Percentiles rank a stretch among this genome's conserved stretches.
Evolutionary conservation across 2,329 filamentous ascomycete genomes (phyloP).

Genomic region (Paecilomyces sp.): DNA sequence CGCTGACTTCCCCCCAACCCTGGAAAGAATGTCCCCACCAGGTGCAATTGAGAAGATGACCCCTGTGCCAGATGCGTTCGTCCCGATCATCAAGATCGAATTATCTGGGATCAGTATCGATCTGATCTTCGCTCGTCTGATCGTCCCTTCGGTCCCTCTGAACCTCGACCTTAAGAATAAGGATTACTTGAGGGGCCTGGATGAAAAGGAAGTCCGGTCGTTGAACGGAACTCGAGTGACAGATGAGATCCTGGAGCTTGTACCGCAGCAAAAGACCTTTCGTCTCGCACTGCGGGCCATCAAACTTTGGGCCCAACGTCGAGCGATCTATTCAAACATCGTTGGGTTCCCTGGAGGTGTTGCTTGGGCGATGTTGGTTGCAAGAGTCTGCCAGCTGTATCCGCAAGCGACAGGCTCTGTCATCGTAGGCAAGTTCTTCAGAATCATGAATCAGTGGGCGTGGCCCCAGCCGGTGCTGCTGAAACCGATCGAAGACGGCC

Average conservation of each 20-base stretch:
- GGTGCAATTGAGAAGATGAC: constrained; percentile 80
- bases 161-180: constrained; percentile 75
- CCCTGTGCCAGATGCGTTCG: constrained; percentile 80
- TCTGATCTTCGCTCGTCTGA: constrained; percentile 76
- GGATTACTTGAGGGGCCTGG: constrained; percentile 73
- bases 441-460: constrained; percentile 81
- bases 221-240: constrained; percentile 93
- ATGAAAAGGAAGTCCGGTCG: constrained; percentile 79
- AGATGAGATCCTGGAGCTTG: constrained; percentile 80
- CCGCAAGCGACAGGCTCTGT: constrained; percentile 84
- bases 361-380: constrained; percentile 96
- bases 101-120: constrained; percentile 89
- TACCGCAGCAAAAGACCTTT: constrained; percentile 86
- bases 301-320: constrained; percentile 91
- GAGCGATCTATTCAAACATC: constrained; percentile 91
- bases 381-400: constrained; percentile 91
- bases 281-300: constrained; percentile 82
- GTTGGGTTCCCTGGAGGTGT: constrained; percentile 96
- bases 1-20: constrained; percentile 70
- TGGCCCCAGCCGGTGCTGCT: constrained; percentile 93
- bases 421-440: constrained; percentile 89
- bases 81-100: constrained; percentile 96
- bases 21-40: constrained; percentile 66
- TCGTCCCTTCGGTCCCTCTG: constrained; percentile 63
- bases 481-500: constrained; percentile 77